Evolutionary conservation across 768 basidiomycete species (phyloP), one percentile per base, ranked within the genome.

Genomic region (Trametes maxima): DNA sequence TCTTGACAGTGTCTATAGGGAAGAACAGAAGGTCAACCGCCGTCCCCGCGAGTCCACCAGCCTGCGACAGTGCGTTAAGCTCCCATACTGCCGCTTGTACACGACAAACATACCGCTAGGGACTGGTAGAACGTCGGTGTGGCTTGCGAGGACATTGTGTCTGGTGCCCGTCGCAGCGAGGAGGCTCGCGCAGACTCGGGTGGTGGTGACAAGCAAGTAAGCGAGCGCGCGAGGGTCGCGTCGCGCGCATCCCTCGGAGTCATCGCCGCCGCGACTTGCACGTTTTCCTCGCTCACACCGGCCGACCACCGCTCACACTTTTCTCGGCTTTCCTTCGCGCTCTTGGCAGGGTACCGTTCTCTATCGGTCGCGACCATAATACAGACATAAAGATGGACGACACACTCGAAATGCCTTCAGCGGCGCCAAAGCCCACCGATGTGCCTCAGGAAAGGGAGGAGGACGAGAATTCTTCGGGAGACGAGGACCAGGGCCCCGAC

Each of bases 1-100:
- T 98, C 77, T 99, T 99, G 72, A 98, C 76, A 0, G 96, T 97
- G 77, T 99, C 96, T 59, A 99, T 86, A 1, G 96, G 96, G 74
- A 94, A 99, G 78, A 99, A 95, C 21, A 97, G 82, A 46, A 98
- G 82, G 76, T 99, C 96, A 17, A 98, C 96, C 2, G 94, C 82
- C 8, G 93, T 90, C 25, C 96, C 96, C 35, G 97, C 94, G n/a
- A 88, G 73, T 21, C 90, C 95, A 24, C 96, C 94, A 44, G 92
- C 89, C 90, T 94, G 67, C 17, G 16, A 37, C 25, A 49, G 13
- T 55, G 14, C 39, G 36, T 40, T 19, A 14, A 24, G 39, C 17
- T 14, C 17, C 40, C 2, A 17, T 1, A 37, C 46, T 10, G 7
- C 17, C 4, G 13, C 21, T 5, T 8, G 28, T 37, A 13, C 12